Base-by-base conservation (phyloP, 225 moss, liverwort and hornwort species). In the Bryoerythrophyllum caledonicum region DNA sequence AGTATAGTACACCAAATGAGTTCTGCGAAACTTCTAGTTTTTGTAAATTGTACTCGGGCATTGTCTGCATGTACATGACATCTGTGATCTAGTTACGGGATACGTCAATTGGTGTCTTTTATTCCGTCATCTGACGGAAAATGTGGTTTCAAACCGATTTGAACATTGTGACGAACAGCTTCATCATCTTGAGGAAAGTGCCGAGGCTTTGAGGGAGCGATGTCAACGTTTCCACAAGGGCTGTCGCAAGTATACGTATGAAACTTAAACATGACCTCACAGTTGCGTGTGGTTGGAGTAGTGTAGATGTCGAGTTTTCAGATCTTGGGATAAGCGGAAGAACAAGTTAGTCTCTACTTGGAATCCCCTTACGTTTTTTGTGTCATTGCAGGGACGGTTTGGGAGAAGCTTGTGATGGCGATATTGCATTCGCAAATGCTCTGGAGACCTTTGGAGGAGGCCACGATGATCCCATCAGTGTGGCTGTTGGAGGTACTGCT, bases 141-240 rank as follows among this genome's bases (percentile, higher is more conserved):
- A 12, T 69, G 58, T 63, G 32, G 49, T 72, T 41, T 12, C 61
- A 51, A 69, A 27, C 61, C 52, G 69, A 74, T 63, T 43, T 51
- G 56, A 43, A 7, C 46, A 17, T 73, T 74, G 48, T 84, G 24
- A 46, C 60, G 21, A 59, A 58, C 85, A 85, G 82, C 91, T 93
- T 74, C 76, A 91, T 57, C 89, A 89, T 46, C 89, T 93, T 20
- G 93, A 93, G 62, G 93, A 89, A 83, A 89, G 89, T 53, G 91
- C 93, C 20, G 93, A 93, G 46, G 89, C 93, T 28, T 82, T 93
- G 46, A 79, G 91, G 81, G 93, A 93, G 74, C 81, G 91, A 61
- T 93, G 93, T 76, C 93, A 93, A 59, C 86, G 89, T 76, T 93
- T 93, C 67, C 83, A 89, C 63, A 91, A 93, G 73, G 91, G 93